These are phyloP conservation scores for Gentiana straminea DNA, from an alignment of 257 asterid genomes.

Conservation along the genomic window DNA sequence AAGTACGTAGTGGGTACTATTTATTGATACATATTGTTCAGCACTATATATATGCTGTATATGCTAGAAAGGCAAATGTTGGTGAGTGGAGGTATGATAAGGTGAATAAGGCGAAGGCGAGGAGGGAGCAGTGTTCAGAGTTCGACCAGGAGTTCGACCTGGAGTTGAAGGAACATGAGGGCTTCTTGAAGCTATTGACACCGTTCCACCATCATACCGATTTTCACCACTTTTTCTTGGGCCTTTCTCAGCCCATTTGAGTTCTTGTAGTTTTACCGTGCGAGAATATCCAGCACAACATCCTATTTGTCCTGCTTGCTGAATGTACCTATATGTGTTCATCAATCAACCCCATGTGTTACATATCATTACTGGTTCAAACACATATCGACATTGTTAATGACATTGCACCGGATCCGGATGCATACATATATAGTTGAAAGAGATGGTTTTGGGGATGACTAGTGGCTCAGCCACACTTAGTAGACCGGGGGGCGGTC, in stretches of 20 bases:
- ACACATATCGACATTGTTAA: too few species aligned
- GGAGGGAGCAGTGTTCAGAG: conserved; percentile 2
- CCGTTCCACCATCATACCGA: conserved; percentile 27
- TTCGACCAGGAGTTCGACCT: not conserved
- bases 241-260: conserved; percentile 79
- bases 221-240: conserved; percentile 44
- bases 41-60: too few species aligned
- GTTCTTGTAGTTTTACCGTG: conserved; percentile 56
- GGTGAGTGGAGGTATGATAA: too few species aligned
- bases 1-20: too few species aligned
- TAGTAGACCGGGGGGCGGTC: not conserved
- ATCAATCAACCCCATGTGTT: not conserved
- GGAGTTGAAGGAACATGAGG: conserved; percentile 26
- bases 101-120: too few species aligned
- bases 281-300: conserved; percentile 64
- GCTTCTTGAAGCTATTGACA: conserved; percentile 31
- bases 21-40: too few species aligned
- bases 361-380: not conserved
- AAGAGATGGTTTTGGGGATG: too few species aligned
- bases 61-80: too few species aligned
- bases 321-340: conserved; percentile 78
- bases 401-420: too few species aligned
- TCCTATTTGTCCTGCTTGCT: conserved; percentile 49
- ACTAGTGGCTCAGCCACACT: not conserved
- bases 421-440: not conserved